phyloP scores from a whole-genome alignment of 331 rosid species.

The Acacia concinna region DNA sequence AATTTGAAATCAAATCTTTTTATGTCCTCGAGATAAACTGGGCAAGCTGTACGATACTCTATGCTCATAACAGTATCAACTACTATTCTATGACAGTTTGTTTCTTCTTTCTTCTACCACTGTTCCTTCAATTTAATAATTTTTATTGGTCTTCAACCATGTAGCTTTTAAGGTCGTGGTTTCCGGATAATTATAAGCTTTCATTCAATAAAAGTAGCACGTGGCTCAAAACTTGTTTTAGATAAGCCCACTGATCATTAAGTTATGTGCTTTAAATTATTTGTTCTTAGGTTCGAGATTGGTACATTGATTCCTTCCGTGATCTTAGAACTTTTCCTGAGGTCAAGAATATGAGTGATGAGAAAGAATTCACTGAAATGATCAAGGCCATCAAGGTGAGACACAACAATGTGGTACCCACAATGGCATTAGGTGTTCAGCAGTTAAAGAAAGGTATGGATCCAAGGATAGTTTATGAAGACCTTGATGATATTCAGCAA shows the following conservation, averaged over 20 bases:
- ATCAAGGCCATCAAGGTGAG: slow-evolving; percentile 80
- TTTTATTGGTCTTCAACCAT: neutral
- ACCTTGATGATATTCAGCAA: slow-evolving; percentile 66
- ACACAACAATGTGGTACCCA: slow-evolving; percentile 84
- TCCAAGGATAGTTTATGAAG: slow-evolving; percentile 38
- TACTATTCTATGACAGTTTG: neutral
- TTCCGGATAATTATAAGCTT: neutral
- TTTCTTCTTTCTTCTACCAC: neutral
- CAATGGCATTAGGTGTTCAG: slow-evolving; percentile 78
- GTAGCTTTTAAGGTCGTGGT: neutral
- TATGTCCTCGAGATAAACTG: neutral
- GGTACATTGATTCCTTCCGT: slow-evolving; percentile 83
- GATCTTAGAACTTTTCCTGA: slow-evolving; percentile 70
- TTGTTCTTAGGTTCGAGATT: slow-evolving; percentile 67
- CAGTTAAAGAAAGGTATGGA: slow-evolving; percentile 58
- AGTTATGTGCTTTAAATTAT: neutral
- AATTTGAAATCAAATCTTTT: neutral
- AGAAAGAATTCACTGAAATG: slow-evolving; percentile 66
- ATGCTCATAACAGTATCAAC: neutral
- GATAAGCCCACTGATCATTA: neutral
- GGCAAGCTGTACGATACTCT: neutral
- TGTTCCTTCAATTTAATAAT: slow-evolving; percentile 8
- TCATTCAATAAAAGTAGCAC: neutral
- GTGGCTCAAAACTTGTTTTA: neutral
- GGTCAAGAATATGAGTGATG: slow-evolving; percentile 56